Base-by-base conservation (phyloP, 225 moss, liverwort and hornwort species). In the Sphagnum contortum region DNA sequence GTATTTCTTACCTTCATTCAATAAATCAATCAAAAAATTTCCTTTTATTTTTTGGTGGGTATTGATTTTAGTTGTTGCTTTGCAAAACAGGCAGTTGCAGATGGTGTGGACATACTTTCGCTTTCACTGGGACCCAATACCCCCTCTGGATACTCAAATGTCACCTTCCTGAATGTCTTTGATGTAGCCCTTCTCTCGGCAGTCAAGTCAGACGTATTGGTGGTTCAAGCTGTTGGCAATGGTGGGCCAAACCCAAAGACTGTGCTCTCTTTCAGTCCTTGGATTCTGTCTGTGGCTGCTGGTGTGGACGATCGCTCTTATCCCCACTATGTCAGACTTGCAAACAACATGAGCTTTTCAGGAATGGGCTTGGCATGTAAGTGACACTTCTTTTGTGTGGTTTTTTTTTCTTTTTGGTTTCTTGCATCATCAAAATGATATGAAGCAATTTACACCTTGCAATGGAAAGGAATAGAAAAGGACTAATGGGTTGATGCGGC, bases 181-280 rank as follows among this genome's bases (percentile, higher is more conserved):
- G 91, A 91, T 57, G 78, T 87, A 9, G 88, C 83, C 10, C 78
- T 91, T 47, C 72, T 91, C 44, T 84, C 85, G 12, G 91, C 91
- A 44, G 82, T 88, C 47, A 91, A 82, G 55, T 88, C 91, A 47
- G 88, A 86, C 54, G 83, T 88, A 9, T 81, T 88, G 48, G 88
- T 91, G 8, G 86, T 86, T 57, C 88, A 91, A 77, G 91, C 88
- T 45, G 84, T 83, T 60, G 88, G 91, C 4, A 91, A 91, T 46
- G 82, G 83, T 2, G 91, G 91, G 55, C 91, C 91, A 2, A 83
- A 86, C 2, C 74, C 88, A 60, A 84, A 79, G 45, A 84, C 80
- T 51, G 81, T 91, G 54, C 86, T 82, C 6, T 91, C 91, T 13
- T 91, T 88, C 64, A 88, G 88, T 74, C 91, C 91, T 3, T 91